Evolutionary conservation across 305 asterid genomes (phyloP).

Genomic region (Salvia sclarea): DNA sequence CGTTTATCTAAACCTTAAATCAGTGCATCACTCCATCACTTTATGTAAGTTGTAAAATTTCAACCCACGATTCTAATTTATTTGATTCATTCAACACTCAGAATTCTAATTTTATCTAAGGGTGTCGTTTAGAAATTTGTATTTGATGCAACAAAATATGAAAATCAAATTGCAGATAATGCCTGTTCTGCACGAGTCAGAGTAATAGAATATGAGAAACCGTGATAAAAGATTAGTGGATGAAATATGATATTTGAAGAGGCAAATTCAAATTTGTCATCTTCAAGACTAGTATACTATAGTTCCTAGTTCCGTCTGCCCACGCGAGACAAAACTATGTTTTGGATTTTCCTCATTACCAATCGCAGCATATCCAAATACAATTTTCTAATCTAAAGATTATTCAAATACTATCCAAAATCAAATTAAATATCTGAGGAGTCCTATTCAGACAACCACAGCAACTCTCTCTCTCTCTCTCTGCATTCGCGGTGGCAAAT

Average conservation of each 20-base stretch:
- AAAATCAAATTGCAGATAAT: too few species aligned
- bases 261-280: conserved; percentile 41
- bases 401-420: background rate
- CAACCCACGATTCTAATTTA: too few species aligned
- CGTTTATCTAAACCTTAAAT: conserved; percentile 14
- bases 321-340: background rate
- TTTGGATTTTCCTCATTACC: background rate
- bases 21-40: conserved; percentile 6
- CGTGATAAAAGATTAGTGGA: too few species aligned
- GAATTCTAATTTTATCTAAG: too few species aligned
- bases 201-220: too few species aligned
- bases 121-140: too few species aligned
- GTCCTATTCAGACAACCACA: too few species aligned
- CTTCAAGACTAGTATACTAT: background rate
- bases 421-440: background rate
- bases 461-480: too few species aligned
- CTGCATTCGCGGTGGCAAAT: background rate
- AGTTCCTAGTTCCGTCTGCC: too few species aligned
- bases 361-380: background rate
- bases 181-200: too few species aligned
- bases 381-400: background rate
- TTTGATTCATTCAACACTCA: too few species aligned
- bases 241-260: conserved; percentile 13
- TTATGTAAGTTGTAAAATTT: background rate
- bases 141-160: too few species aligned